Conservation (phyloP, 371 early-diverging fungal genomes). For the Mucor plumbeus region DNA sequence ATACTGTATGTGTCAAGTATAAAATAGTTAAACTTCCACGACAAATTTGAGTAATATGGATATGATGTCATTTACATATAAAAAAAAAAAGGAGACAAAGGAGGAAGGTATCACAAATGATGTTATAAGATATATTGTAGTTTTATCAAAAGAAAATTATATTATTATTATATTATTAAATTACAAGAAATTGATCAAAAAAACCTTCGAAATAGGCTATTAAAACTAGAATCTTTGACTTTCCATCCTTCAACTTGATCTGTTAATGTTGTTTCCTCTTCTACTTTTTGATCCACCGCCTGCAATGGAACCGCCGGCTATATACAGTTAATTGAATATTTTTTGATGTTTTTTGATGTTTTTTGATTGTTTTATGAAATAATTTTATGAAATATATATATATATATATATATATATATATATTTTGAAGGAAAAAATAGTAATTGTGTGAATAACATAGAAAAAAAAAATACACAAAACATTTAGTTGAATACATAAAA, state of each 20-base stretch:
- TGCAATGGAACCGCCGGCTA: conserved; percentile 24
- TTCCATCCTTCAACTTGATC: conserved; percentile 31
- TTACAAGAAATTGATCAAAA: conserved; percentile 24
- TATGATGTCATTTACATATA: background rate
- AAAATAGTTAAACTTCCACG: background rate
- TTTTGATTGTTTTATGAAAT: background rate
- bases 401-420: no score
- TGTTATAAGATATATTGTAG: background rate
- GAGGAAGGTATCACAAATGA: conserved; percentile 5
- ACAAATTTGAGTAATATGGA: background rate
- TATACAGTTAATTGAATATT: background rate
- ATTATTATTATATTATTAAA: background rate
- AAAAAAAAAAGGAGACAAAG: background rate
- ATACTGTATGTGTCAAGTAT: conserved; percentile 4
- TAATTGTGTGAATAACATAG: background rate
- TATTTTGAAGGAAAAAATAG: background rate
- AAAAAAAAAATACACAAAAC: background rate
- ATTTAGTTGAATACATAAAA: background rate
- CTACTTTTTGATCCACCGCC: conserved; percentile 27
- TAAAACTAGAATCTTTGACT: conserved; percentile 30
- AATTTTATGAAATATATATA: background rate
- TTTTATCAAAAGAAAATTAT: background rate
- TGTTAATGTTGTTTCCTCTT: conserved; percentile 18
- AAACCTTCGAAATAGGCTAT: conserved; percentile 45
- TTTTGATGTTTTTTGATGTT: background rate